phyloP scores from a whole-genome alignment of 441 rosid genomes.

The Adansonia madagascariensis region DNA sequence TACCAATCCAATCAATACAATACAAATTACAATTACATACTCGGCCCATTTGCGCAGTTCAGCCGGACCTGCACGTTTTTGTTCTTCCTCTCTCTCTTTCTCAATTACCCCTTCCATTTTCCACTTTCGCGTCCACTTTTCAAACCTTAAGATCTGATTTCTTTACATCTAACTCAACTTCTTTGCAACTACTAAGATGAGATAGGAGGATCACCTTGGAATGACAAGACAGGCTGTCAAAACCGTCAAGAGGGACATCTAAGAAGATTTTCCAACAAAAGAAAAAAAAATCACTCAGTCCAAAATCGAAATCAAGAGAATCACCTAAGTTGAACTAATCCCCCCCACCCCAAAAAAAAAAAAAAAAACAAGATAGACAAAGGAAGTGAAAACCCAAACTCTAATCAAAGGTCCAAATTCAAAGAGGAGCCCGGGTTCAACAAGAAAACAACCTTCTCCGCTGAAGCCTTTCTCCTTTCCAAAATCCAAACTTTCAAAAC shows the following conservation, averaged over 20 bases:
- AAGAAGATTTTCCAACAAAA: background rate
- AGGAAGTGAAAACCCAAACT: too few species aligned
- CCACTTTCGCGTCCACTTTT: background rate
- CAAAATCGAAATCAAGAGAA: too few species aligned
- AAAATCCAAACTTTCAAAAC: too few species aligned
- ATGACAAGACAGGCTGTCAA: too few species aligned
- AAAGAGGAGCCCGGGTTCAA: too few species aligned
- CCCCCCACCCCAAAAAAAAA: too few species aligned
- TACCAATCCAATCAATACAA: background rate
- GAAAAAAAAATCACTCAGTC: background rate
- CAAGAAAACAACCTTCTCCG: too few species aligned
- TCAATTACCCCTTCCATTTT: slow-evolving; percentile 19
- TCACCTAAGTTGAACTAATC: too few species aligned
- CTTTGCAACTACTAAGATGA: background rate
- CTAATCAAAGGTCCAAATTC: too few species aligned
- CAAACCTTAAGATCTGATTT: background rate
- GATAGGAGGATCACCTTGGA: background rate
- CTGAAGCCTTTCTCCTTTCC: too few species aligned
- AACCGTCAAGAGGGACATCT: background rate
- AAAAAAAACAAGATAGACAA: too few species aligned
- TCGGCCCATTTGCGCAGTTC: slow-evolving; percentile 18
- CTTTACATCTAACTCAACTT: slow-evolving; percentile 8
- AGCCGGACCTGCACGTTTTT: background rate
- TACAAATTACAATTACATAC: slow-evolving; percentile 13
- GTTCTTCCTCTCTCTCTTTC: background rate